Evolutionary conservation across 2,329 filamentous ascomycete species (phyloP), one percentile per base, ranked within the genome.

Genomic region (Pyrenophora graminea): DNA sequence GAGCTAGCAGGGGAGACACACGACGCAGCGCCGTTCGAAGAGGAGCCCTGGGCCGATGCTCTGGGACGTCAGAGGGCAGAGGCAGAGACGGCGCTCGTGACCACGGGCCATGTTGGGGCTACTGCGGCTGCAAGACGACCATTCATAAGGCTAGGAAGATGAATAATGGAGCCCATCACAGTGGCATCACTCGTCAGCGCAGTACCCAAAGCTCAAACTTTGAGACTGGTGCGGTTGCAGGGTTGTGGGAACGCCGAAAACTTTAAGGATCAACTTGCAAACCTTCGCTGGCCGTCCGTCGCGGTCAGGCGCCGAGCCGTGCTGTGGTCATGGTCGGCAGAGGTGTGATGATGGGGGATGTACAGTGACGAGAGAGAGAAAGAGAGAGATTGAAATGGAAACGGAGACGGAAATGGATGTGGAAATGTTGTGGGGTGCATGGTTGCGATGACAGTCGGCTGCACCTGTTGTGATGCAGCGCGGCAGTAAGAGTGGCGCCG

Each of bases 221-320:
- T 70, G 68, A 68, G 70, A 70, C 67, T 68, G 67, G 63, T 65
- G 68, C 63, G 57, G 70, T 68, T 63, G 61, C 68, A 71, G 67
- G 68, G 68, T 62, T 66, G 61, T 56, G 66, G 62, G 55, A 57
- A 62, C 60, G 66, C 60, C 63, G 56, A 69, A 70, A 71, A 72
- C 68, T 69, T 68, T 70, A 67, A 70, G 70, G 52, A 34, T 48
- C 50, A 53, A 48, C 58, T 59, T 57, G 52, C 53, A 66, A 68
- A 67, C 67, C 62, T 67, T 70, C 61, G 53, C 56, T 53, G 52
- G 59, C 52, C 53, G 55, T 56, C 52, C 53, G 55, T 56, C 56
- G 54, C 53, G 52, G 55, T 50, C 55, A 57, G 53, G 53, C 59
- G 52, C 59, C 63, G 59, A 66, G 58, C 62, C 63, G 64, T 58